A percentile compares a stretch with the other conserved stretches of the same genome.
Conservation (phyloP, 2,329 filamentous ascomycete species). For the Aureobasidium pullulans region DNA sequence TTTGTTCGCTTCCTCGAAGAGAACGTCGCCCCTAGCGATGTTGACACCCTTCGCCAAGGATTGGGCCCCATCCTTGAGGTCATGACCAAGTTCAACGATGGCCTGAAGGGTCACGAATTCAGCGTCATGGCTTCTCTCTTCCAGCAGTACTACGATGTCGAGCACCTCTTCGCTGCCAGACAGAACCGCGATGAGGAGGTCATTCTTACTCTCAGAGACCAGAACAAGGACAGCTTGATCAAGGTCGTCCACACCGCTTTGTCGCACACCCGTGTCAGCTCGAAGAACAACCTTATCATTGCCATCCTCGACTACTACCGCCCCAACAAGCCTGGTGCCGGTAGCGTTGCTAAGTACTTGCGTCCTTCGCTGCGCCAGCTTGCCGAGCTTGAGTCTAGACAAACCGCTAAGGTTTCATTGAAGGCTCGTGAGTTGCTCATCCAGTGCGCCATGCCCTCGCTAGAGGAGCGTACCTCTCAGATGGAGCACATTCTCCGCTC, state of each 20-base stretch:
- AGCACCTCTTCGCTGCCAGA: conserved; percentile 79
- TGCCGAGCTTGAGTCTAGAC: conserved; percentile 80
- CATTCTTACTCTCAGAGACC: conserved; percentile 85
- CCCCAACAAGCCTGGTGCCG: conserved; percentile 84
- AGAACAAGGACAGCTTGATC: conserved; percentile 85
- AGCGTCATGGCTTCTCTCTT: conserved; percentile 72
- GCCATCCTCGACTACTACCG: conserved; percentile 91
- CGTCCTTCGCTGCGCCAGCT: conserved; percentile 74
- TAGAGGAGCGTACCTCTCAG: conserved; percentile 89
- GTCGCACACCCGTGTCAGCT: conserved; percentile 83
- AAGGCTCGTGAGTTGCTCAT: conserved; percentile 97
- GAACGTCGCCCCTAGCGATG: conserved; percentile 65
- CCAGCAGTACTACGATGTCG: conserved; percentile 72
- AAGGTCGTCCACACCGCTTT: conserved; percentile 84
- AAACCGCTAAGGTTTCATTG: conserved; percentile 88
- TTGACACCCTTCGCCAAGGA: conserved; percentile 62
- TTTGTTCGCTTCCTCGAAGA: conserved; percentile 86
- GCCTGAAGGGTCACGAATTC: conserved; percentile 85
- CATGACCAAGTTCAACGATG: conserved; percentile 73
- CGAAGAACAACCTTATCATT: conserved; percentile 89
- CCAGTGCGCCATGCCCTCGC: conserved; percentile 88
- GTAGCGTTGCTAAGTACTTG: conserved; percentile 83
- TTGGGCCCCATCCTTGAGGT: conserved; percentile 71
- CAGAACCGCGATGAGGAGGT: conserved; percentile 87
- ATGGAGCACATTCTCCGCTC: conserved; percentile 99